Evolutionary conservation across 192 early-diverging fungal species (phyloP), one percentile per base, ranked within the genome.

Genomic region (Backusella liffmaniae): DNA sequence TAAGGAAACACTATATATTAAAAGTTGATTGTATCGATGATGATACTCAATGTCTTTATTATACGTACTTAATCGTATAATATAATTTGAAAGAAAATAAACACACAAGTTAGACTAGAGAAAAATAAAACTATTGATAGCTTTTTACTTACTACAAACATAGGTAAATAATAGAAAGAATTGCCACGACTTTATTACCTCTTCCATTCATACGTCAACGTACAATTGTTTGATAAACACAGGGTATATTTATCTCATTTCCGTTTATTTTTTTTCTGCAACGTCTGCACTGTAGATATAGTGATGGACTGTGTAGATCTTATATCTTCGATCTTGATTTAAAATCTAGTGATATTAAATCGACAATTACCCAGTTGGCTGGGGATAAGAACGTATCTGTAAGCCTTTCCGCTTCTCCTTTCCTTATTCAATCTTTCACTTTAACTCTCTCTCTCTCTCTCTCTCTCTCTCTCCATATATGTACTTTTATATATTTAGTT

Each of bases 21-120:
- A 95, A 1, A 79, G 90, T 7, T 82, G 75, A 9, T 88, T 92
- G 73, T 78, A 88, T 90, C 77, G 88, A 89, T 23, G 85, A 85
- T 13, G 86, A 86, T 62, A 88, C 80, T 77, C 90, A 91, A 51
- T 80, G 93, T 36, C 84, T 89, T n/a, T 98, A 94, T 76, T 93
- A 95, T 49, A 90, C 53, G 90, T 94, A 16, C 87, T 98, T 32
- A 72, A 97, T 9, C 83, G 94, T 3, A 91, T 92, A 67, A 92
- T 92, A 8, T 94, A 97, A 86, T 97, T 97, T 87, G 98, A 98
- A 76, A 15, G 16, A 66, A 5, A 36, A 16, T 8, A 66, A 42
- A 32, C n/a, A 74, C 3, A 3, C 62, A 53, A 21, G 18, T 1
- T 18, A 21, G 0, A 8, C 21, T 29, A 13, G 12, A 49, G 5